Conservation (phyloP, 441 rosid species). For the Populus hybrid region DNA sequence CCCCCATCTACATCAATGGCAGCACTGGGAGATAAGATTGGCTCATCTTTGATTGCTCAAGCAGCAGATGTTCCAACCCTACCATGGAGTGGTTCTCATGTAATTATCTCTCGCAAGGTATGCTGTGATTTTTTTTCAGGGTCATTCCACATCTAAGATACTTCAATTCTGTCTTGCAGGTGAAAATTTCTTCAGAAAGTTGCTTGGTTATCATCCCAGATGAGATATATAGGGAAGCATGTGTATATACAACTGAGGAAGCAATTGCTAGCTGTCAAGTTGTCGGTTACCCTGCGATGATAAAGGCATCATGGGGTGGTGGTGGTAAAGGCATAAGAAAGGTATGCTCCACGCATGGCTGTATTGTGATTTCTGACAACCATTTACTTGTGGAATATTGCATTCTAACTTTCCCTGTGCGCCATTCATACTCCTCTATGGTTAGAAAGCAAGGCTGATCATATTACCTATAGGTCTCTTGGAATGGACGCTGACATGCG, state of each 20-base stretch:
- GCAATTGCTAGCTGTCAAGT: constrained; percentile 97
- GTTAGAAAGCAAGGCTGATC: constrained; percentile 8
- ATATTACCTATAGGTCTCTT: not conserved
- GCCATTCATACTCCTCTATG: too few relatives aligned
- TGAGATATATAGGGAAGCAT: constrained; percentile 88
- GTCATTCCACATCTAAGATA: constrained; percentile 18
- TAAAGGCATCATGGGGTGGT: constrained; percentile 99
- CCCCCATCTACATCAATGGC: constrained; percentile 93
- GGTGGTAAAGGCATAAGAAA: constrained; percentile 99
- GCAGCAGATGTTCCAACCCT: constrained; percentile 98
- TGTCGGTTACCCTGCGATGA: constrained; percentile 99
- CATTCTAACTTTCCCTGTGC: not conserved
- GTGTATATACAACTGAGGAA: constrained; percentile 97
- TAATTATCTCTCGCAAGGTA: constrained; percentile 28
- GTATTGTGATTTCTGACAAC: constrained; percentile 11
- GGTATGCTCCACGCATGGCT: constrained; percentile 45
- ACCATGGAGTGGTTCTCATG: constrained; percentile 99
- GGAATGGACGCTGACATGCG: not conserved
- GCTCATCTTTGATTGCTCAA: constrained; percentile 99
- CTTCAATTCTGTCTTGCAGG: constrained; percentile 47
- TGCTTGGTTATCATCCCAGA: constrained; percentile 85
- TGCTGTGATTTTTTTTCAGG: constrained; percentile 10
- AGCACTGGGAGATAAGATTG: constrained; percentile 98
- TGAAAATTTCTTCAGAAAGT: constrained; percentile 75
- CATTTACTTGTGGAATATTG: constrained; percentile 1